These are phyloP conservation scores for Kodamaea alishanica DNA, from an alignment of 1,139 yeast species.

Conservation along the genomic window DNA sequence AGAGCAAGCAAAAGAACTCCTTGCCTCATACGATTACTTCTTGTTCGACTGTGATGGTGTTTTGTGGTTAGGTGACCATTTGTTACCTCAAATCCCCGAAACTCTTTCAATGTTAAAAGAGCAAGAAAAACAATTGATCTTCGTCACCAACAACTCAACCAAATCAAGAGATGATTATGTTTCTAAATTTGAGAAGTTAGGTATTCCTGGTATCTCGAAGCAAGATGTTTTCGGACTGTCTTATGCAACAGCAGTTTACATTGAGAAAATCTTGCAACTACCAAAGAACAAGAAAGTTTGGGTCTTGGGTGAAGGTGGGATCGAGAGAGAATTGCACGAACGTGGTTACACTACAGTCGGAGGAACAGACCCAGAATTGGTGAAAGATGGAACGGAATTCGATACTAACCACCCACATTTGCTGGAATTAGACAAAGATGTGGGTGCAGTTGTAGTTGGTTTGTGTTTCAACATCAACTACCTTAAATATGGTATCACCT, in stretches of 20 bases:
- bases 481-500: constrained; percentile 73
- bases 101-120: constrained; percentile 35
- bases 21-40: constrained; percentile 38
- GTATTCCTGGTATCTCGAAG: constrained; percentile 57
- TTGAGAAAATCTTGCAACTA: constrained; percentile 69
- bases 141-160: constrained; percentile 94
- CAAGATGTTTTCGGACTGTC: constrained; percentile 88
- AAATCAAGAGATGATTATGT: constrained; percentile 79
- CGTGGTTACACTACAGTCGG: constrained; percentile 43
- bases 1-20: constrained; percentile 19
- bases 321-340: constrained; percentile 41
- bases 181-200: constrained; percentile 70
- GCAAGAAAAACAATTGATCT: constrained; percentile 59
- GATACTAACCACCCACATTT: constrained; percentile 33
- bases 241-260: constrained; percentile 85
- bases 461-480: constrained; percentile 74
- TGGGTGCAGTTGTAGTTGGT: constrained; percentile 90
- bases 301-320: constrained; percentile 47
- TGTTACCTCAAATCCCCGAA: constrained; percentile 39
- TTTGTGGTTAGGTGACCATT: constrained; percentile 47
- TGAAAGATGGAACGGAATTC: constrained; percentile 30
- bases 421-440: constrained; percentile 56
- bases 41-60: constrained; percentile 50
- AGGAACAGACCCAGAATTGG: constrained; percentile 35
- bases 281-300: constrained; percentile 58